These are phyloP conservation scores for Diospyros kaki DNA, from an alignment of 148 eudicot species.

Conservation along the genomic window DNA sequence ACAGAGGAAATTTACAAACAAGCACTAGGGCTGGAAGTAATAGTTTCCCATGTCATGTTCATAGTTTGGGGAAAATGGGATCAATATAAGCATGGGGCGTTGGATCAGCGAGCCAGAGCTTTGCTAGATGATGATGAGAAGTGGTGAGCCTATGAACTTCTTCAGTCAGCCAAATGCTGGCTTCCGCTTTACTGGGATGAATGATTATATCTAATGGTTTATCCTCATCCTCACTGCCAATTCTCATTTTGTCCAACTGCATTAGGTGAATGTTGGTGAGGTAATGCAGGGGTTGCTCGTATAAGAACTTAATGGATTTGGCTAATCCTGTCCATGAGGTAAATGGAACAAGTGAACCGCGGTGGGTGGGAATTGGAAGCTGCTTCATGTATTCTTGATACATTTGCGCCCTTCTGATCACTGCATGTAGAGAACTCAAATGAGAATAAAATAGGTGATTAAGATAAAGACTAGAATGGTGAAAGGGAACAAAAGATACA, in stretches of 20 bases:
- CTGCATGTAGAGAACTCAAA: constrained; percentile 29
- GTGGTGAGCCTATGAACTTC: constrained; percentile 67
- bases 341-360: constrained; percentile 62
- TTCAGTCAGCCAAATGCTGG: constrained; percentile 66
- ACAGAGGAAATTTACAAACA: background rate
- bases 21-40: background rate
- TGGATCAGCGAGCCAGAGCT: constrained; percentile 54
- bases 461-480: background rate
- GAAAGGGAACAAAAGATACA: background rate
- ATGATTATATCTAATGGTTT: constrained; percentile 48
- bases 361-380: constrained; percentile 52
- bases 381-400: constrained; percentile 78
- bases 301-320: constrained; percentile 57
- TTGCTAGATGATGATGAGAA: constrained; percentile 47
- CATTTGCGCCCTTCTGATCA: constrained; percentile 49
- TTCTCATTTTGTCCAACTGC: constrained; percentile 62
- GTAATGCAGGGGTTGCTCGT: constrained; percentile 72
- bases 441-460: background rate
- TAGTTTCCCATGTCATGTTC: constrained; percentile 2
- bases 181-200: constrained; percentile 79
- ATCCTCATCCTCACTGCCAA: constrained; percentile 41
- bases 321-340: constrained; percentile 67
- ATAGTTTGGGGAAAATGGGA: constrained; percentile 45
- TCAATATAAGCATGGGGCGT: constrained; percentile 50
- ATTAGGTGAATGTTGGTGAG: constrained; percentile 63